Evolutionary conservation across 2,329 filamentous ascomycete species (phyloP).

Genomic region (Sclerotinia sclerotiorum): DNA sequence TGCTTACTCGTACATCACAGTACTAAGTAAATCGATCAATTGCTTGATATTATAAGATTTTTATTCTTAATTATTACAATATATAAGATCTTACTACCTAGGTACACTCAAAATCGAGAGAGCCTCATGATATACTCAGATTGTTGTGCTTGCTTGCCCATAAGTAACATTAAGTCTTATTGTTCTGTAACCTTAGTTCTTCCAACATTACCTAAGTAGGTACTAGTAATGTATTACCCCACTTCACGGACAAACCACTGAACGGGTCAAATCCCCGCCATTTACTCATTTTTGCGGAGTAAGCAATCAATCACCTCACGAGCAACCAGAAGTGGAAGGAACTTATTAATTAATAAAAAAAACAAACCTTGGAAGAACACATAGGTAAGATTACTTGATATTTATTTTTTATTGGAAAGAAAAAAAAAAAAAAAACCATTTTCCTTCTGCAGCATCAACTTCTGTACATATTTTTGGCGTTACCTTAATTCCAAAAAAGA

Average conservation of each 20-base stretch:
- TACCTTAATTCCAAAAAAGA: background rate
- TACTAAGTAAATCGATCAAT: background rate
- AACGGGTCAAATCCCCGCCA: background rate
- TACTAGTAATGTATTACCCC: background rate
- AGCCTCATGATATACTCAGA: background rate
- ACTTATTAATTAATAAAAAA: background rate
- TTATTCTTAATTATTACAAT: too few species aligned
- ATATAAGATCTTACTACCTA: too few species aligned
- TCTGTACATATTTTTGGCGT: background rate
- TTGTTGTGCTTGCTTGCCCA: background rate
- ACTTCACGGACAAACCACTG: slow-evolving; percentile 9
- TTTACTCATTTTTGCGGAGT: slow-evolving; percentile 2
- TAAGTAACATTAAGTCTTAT: too few species aligned
- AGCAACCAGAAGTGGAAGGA: slow-evolving; percentile 4
- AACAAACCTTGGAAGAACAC: background rate
- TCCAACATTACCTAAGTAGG: too few species aligned
- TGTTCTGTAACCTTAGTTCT: too few species aligned
- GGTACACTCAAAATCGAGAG: background rate
- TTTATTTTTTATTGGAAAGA: background rate
- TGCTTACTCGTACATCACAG: background rate
- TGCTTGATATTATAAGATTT: too few species aligned
- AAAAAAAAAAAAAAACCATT: background rate
- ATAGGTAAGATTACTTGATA: background rate
- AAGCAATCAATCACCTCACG: background rate
- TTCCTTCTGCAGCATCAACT: background rate